These are phyloP conservation scores for Vitis amurensis DNA, from an alignment of 164 flowering plant species.

Conservation along the genomic window DNA sequence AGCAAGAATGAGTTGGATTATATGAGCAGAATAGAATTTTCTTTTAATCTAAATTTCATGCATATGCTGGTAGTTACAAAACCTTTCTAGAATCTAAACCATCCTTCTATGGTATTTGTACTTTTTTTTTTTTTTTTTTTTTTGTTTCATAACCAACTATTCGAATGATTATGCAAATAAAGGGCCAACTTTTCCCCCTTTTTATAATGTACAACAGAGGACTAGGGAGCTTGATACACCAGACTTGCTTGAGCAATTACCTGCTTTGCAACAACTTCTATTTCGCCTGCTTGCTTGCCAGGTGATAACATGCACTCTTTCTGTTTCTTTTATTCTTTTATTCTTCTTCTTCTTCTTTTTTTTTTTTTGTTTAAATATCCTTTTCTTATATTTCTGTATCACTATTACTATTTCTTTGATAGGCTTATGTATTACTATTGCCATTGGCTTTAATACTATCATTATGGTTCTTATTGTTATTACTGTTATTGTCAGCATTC, in stretches of 20 bases:
- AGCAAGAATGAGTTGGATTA: background rate
- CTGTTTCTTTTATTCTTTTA: no score
- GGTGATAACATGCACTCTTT: constrained; percentile 24
- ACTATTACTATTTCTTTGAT: background rate
- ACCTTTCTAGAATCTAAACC: background rate
- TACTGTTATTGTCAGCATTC: no score
- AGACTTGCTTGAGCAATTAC: constrained; percentile 38
- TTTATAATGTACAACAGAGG: constrained; percentile 7
- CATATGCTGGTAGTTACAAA: background rate
- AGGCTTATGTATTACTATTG: background rate
- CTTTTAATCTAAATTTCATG: background rate
- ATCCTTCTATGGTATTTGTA: no score
- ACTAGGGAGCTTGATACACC: constrained; percentile 10
- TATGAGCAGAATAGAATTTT: no score
- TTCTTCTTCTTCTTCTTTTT: no score
- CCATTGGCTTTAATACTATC: no score
- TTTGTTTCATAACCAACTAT: no score
- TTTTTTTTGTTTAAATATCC: no score
- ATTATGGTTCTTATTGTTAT: no score
- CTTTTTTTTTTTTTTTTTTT: no score
- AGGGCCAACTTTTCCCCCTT: background rate
- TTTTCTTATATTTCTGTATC: background rate
- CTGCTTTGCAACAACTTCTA: constrained; percentile 55
- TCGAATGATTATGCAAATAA: no score
- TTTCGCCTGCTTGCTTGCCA: constrained; percentile 53